Evolutionary conservation across 441 rosid species (phyloP), one percentile per base, ranked within the genome.

Genomic region (Pelargonium cotyledonis): DNA sequence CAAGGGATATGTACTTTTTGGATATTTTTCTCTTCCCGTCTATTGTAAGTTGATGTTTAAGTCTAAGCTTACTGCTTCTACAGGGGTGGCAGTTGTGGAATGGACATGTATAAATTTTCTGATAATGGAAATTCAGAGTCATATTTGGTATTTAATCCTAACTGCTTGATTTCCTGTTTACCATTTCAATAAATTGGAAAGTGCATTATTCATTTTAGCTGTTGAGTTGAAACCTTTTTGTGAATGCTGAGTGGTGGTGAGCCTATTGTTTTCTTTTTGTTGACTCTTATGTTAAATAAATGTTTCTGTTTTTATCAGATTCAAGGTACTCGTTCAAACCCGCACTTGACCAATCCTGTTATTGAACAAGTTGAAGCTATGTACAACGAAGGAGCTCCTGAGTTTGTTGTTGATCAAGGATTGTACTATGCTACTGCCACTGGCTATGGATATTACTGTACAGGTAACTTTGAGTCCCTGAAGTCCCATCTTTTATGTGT

Each of bases 391-490:
- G 95, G 89, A 81, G 76, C 77, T 77, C 82, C 96, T 63, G 98
- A 89, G 79, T 81, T 83, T 75, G 77, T 82, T 74, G 78, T 76
- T 69, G 96, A 87, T 71, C 95, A 89, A 78, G 90, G 96, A 74
- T 70, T 86, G 71, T 88, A 86, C 78, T 90, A 89, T 83, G 90
- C 96, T 49, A 65, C 85, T 70, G 79, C 91, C 72, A 72, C 93
- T 80, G 83, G 73, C 81, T 93, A 86, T 73, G 96, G 88, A 44
- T 93, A 86, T 77, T 89, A 88, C 66, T 88, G 95, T 91, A 90
- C 97, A 89, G 98, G 98, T 93, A 83, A 66, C n/a, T 55, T n/a
- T n/a, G n/a, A n/a, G n/a, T n/a, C n/a, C n/a, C 44, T 65, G 12
- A 16, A 67, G 5, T 7, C 63, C 61, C 61, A 67, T 11, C 63